These are phyloP conservation scores for Hypoxylon fuscum DNA, from an alignment of 495 filamentous ascomycete species.

Conservation along the genomic window DNA sequence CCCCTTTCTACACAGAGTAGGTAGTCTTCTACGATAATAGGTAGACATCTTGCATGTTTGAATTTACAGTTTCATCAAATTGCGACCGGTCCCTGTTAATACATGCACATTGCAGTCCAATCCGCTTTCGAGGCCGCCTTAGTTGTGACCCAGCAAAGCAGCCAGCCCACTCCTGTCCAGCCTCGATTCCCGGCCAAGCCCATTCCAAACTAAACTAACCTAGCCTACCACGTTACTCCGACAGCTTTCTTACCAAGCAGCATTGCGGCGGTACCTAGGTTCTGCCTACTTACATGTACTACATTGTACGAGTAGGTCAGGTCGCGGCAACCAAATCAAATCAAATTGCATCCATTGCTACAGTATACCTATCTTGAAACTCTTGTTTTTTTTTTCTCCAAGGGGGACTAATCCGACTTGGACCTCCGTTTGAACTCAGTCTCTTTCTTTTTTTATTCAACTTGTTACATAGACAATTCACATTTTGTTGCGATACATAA, in stretches of 20 bases:
- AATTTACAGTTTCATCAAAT: constrained; percentile 21
- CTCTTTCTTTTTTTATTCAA: no score
- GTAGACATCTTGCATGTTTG: constrained; percentile 18
- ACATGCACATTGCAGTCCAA: constrained; percentile 22
- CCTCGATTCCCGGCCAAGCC: constrained; percentile 31
- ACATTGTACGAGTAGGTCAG: no score
- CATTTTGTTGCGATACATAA: constrained; percentile 21
- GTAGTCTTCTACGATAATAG: constrained; percentile 12
- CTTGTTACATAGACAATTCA: no score
- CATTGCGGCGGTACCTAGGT: constrained; percentile 29
- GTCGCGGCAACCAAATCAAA: constrained; percentile 8
- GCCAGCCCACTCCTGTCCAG: constrained; percentile 19
- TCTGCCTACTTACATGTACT: constrained; percentile 9
- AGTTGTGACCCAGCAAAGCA: constrained; percentile 3
- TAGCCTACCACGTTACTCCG: constrained; percentile 18
- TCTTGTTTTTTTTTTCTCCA: constrained; percentile 3
- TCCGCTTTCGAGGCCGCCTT: constrained; percentile 20
- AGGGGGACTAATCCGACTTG: neutral
- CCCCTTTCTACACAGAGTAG: constrained; percentile 6
- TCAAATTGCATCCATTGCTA: constrained; percentile 2
- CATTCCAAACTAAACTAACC: constrained; percentile 6
- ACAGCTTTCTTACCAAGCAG: constrained; percentile 32
- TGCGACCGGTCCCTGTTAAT: constrained; percentile 25
- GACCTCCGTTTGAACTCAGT: neutral
- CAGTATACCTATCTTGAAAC: constrained; percentile 6